phyloP scores from a whole-genome alignment of 139 green algal genomes.

The Picocystis salinarum region DNA sequence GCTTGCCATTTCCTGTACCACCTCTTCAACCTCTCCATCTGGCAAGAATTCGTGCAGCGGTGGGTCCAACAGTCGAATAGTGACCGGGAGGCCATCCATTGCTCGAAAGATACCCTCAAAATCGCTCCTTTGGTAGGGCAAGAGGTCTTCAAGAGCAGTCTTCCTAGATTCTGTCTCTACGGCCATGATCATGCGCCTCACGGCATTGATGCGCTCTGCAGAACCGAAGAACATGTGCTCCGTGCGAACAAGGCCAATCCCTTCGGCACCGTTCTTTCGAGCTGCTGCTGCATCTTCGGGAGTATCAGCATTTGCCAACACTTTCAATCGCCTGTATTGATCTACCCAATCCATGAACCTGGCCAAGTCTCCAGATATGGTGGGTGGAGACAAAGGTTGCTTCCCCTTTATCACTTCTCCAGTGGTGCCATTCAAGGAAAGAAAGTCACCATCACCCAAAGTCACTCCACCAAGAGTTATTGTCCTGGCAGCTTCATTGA shows the following conservation, averaged over 20 bases:
- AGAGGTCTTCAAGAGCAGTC: constrained; percentile 42
- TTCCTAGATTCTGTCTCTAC: constrained; percentile 20
- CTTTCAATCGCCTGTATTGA: constrained; percentile 22
- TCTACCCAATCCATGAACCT: constrained; percentile 76
- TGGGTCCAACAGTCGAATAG: constrained; percentile 77
- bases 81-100: constrained; percentile 70
- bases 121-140: constrained; percentile 52
- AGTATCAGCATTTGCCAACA: constrained; percentile 78
- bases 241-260: constrained; percentile 66
- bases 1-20: constrained; percentile 35
- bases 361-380: constrained; percentile 31
- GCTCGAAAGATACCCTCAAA: constrained; percentile 65
- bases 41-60: constrained; percentile 90
- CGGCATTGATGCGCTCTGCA: constrained; percentile 49
- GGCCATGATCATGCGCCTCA: constrained; percentile 71
- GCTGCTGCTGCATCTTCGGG: constrained; percentile 30
- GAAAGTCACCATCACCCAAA: constrained; percentile 47
- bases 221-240: constrained; percentile 89
- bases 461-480: constrained; percentile 16
- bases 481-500: constrained; percentile 38
- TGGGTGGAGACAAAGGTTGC: constrained; percentile 31
- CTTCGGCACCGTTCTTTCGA: constrained; percentile 55
- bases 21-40: constrained; percentile 33
- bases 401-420: constrained; percentile 56
- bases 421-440: constrained; percentile 51